Base-by-base conservation (phyloP, 176 grass and related monocot species). In the Phoenix dactylifera region DNA sequence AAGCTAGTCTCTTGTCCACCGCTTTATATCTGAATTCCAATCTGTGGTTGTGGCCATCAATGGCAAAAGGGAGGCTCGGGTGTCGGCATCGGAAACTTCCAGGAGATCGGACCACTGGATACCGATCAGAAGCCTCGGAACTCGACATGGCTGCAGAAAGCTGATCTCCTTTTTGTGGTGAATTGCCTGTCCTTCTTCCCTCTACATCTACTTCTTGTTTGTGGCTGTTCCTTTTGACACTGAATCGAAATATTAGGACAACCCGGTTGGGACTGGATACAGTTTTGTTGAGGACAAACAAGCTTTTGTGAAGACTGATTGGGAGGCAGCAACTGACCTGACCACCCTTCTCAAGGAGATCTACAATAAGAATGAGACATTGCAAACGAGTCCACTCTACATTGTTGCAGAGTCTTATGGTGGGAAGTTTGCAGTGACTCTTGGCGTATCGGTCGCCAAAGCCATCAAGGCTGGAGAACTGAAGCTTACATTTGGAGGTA, bases 321-420 rank as follows among this genome's bases (percentile, higher is more conserved):
- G 15, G 62, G 67, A 89, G 73, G 86, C 90, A 20, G 86, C 82
- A 22, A 67, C 22, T 50, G 90, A 95, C 82, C 78, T 95, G 24
- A 78, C 74, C 4, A 30, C 85, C 52, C 85, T 95, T 54, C 77
- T 95, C 23, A 16, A 30, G 61, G 18, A 29, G 15, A 82, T 95
- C 7, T 85, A 77, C 76, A 28, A 73, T 6, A 49, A 26, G 57
- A 72, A 53, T 55, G 28, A 49, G 3, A 12, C 22, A 1, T 72
- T 89, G 50, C 82, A 59, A 3, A 76, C 15, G 19, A 85, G 85
- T 50, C 80, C 90, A 25, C 79, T 97, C 4, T 91, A 80, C 74
- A 83, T 97, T 80, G 81, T 90, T 4, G 87, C 93, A 14, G 92
- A 97, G 59, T 97, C 92, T 19, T 97, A 91, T 69, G 92, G 92